Evolutionary conservation across 495 filamentous ascomycete species (phyloP), one percentile per base, ranked within the genome.

Genomic region (Hypoxylon rickii): DNA sequence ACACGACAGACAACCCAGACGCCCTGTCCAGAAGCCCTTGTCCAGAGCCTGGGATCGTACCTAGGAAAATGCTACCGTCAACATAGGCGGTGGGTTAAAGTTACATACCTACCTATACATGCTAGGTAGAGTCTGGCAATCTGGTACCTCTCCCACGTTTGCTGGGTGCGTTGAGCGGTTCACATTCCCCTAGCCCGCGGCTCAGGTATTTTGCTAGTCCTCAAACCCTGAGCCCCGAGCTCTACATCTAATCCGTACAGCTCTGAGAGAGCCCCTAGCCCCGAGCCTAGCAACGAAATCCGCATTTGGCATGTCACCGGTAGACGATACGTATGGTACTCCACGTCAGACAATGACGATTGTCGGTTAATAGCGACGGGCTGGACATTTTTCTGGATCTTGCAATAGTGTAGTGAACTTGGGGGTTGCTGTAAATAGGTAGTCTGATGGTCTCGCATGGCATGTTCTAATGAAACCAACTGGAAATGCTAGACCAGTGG

Each of bases 301-400:
- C 48, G 59, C 51, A 63, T 57, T 53, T 57, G 59, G 59, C 38
- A 58, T 42, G 59, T 57, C 46, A 29, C 46, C 42, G 52, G 24
- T 20, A 47, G 46, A 16, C 2, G n/a, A n/a, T 53, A 57, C 32
- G 44, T 41, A 49, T 16, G 15, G 48, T 7, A 34, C 55, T 59
- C 55, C 61, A 58, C 61, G 55, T 55, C 32, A 34, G 32, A 64
- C 44, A 58, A 64, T 64, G 51, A 59, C 55, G 61, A 64, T 64
- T 59, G 55, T 55, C 61, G 61, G 45, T 59, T 51, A 51, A 59
- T 59, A 51, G 33, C 20, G 40, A 36, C 32, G 32, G 32, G 32
- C 32, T 36, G 34, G 39, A 47, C 24, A 39, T 44, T 51, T 62
- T 55, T 39, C 37, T 52, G 52, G 47, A 57, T 44, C 49, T 46